Percentiles rank a stretch among this genome's conserved stretches.
phyloP scores from a whole-genome alignment of 352 stramenopile genomes.

The Globisporangium acanthophoron region DNA sequence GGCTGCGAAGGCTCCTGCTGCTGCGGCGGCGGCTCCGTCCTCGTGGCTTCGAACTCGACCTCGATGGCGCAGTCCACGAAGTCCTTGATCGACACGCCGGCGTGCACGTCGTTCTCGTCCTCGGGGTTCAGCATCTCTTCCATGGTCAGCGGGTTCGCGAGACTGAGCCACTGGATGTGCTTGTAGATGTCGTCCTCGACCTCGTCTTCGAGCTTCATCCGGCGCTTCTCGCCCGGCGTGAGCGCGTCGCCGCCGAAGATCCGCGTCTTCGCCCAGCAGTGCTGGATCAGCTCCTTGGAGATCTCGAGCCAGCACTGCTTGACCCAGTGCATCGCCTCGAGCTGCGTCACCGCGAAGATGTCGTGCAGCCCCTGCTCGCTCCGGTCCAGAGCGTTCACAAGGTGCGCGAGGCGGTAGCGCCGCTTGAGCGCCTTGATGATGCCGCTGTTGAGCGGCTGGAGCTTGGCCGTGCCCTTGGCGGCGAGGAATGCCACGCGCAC shows the following conservation, averaged over 20 bases:
- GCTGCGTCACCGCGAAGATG: slow-evolving; percentile 15
- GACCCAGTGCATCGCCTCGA: slow-evolving; percentile 14
- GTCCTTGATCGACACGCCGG: slow-evolving; percentile 6
- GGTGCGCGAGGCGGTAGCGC: slow-evolving; percentile 14
- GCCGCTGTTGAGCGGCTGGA: slow-evolving; percentile 17
- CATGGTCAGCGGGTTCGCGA: slow-evolving; percentile 4
- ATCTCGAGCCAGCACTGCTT: slow-evolving; percentile 8
- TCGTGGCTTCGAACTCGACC: not conserved
- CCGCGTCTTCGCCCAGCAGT: slow-evolving; percentile 4
- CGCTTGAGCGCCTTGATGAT: slow-evolving; percentile 18
- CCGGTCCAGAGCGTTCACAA: slow-evolving; percentile 14
- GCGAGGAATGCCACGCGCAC: slow-evolving; percentile 10
- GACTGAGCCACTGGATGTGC: slow-evolving; percentile 9
- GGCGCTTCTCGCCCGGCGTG: slow-evolving; percentile 6
- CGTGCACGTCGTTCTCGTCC: slow-evolving; percentile 8
- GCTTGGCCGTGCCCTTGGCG: slow-evolving; percentile 8
- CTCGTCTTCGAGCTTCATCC: slow-evolving; percentile 6
- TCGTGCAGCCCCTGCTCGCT: slow-evolving; percentile 13
- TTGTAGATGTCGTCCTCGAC: slow-evolving; percentile 8
- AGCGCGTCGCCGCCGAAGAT: slow-evolving; percentile 8
- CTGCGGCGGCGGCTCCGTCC: too few relatives aligned
- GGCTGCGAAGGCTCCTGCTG: not conserved
- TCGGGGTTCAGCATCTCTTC: slow-evolving; percentile 8
- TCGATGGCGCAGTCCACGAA: slow-evolving; percentile 7
- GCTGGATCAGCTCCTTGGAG: slow-evolving; percentile 1